These are phyloP conservation scores for Lactifluus subvellereus DNA, from an alignment of 768 basidiomycete genomes.

Conservation along the genomic window DNA sequence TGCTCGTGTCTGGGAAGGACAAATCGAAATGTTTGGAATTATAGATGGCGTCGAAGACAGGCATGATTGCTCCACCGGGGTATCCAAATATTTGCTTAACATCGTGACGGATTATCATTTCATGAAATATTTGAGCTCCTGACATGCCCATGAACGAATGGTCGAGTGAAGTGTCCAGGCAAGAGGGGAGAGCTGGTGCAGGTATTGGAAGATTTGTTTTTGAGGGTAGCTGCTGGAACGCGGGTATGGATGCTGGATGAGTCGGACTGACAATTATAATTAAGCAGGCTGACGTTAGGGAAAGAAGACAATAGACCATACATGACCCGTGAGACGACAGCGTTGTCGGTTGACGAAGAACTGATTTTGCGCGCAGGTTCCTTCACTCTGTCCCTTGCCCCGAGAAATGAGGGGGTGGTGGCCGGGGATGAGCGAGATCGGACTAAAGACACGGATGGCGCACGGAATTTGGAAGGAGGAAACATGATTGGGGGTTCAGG, in stretches of 20 bases:
- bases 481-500: conserved; percentile 32
- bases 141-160: conserved; percentile 89
- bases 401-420: conserved; percentile 49
- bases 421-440: conserved; percentile 49
- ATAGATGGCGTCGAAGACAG: conserved; percentile 99
- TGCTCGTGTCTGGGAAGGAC: conserved; percentile 96
- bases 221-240: conserved; percentile 44
- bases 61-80: conserved; percentile 95
- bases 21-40: conserved; percentile 94
- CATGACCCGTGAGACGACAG: conserved; percentile 56
- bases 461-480: conserved; percentile 40
- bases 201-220: conserved; percentile 36
- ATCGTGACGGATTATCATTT: conserved; percentile 97
- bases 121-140: conserved; percentile 97
- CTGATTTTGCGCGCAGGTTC: conserved; percentile 75
- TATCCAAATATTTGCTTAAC: conserved; percentile 98
- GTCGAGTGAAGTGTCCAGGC: conserved; percentile 54
- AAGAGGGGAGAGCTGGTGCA: conserved; percentile 31
- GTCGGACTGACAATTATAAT: conserved; percentile 32
- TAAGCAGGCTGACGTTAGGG: not conserved
- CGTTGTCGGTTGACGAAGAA: conserved; percentile 56
- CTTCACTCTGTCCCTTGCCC: conserved; percentile 74
- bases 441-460: conserved; percentile 37
- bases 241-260: conserved; percentile 56
- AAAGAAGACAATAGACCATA: conserved; percentile 33